Evolutionary conservation across 352 stramenopile genomes (phyloP).

Genomic region (Phytophthora colocasiae): DNA sequence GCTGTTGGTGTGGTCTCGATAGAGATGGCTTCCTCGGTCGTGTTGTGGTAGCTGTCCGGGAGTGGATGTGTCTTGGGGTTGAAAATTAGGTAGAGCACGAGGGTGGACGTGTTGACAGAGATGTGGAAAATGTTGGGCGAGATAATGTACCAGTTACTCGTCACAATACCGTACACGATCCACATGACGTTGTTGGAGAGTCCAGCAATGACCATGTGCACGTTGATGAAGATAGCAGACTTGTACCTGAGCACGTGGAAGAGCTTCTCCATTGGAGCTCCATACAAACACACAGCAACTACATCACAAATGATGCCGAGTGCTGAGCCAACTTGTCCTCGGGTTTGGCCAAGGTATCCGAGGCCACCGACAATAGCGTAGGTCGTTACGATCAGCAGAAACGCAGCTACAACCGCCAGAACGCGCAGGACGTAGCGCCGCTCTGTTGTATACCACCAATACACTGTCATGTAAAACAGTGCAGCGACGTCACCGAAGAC

Average conservation of each 20-base stretch:
- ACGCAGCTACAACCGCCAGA: slow-evolving; percentile 17
- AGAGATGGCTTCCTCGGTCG: not conserved
- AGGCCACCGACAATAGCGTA: slow-evolving; percentile 44
- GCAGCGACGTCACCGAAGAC: slow-evolving; percentile 36
- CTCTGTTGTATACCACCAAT: slow-evolving; percentile 48
- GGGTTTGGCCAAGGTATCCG: slow-evolving; percentile 33
- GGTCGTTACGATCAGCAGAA: slow-evolving; percentile 33
- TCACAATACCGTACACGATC: slow-evolving; percentile 45
- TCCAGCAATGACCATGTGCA: slow-evolving; percentile 47
- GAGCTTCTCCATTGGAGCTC: slow-evolving; percentile 50
- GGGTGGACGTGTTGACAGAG: slow-evolving; percentile 20
- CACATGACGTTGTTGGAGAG: slow-evolving; percentile 51
- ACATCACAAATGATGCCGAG: slow-evolving; percentile 43
- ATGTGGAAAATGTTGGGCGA: slow-evolving; percentile 33
- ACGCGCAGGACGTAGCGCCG: slow-evolving; percentile 30
- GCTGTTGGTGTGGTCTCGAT: slow-evolving; percentile 11
- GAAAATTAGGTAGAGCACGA: slow-evolving; percentile 34
- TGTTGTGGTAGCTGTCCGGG: slow-evolving; percentile 6
- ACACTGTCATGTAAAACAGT: slow-evolving; percentile 49
- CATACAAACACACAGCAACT: slow-evolving; percentile 37
- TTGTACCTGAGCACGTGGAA: slow-evolving; percentile 48
- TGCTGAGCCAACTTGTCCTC: slow-evolving; percentile 28
- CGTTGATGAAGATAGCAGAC: slow-evolving; percentile 44
- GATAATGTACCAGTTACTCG: slow-evolving; percentile 33
- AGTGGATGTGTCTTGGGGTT: slow-evolving; percentile 23